A percentile compares a stretch with the other conserved stretches of the same genome.
Evolutionary conservation across 441 rosid species (phyloP).

Genomic region (Erysimum pusillum): DNA sequence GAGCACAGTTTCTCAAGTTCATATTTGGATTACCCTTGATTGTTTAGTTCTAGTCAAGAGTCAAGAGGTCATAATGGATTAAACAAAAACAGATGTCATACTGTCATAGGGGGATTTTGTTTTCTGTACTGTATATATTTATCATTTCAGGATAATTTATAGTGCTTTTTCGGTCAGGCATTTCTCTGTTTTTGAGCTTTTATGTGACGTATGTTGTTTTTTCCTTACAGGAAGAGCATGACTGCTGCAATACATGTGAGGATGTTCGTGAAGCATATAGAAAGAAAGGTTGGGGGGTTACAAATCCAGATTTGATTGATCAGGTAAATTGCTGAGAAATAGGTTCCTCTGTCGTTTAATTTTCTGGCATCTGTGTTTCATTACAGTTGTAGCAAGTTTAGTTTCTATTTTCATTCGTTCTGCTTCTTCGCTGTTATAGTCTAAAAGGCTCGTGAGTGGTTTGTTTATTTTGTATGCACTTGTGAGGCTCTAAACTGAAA

Average conservation of each 20-base stretch:
- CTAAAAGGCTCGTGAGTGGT: neutral
- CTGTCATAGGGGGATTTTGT: constrained; percentile 5
- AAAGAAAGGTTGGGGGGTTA: constrained; percentile 90
- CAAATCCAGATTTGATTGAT: constrained; percentile 84
- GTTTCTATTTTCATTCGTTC: neutral
- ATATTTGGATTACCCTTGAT: neutral
- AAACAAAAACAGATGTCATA: constrained; percentile 6
- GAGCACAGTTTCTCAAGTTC: neutral
- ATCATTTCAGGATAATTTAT: constrained; percentile 1
- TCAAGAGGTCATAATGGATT: constrained; percentile 3
- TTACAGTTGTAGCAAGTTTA: neutral
- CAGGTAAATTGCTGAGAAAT: constrained; percentile 65
- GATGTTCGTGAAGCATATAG: constrained; percentile 96
- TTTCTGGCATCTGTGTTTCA: constrained; percentile 5
- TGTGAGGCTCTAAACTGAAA: neutral
- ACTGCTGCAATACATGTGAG: constrained; percentile 88
- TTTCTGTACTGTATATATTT: neutral
- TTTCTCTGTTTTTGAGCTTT: constrained; percentile 7
- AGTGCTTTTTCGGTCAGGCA: neutral
- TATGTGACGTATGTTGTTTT: constrained; percentile 25
- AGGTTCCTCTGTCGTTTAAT: constrained; percentile 4
- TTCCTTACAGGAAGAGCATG: constrained; percentile 69
- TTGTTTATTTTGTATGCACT: neutral
- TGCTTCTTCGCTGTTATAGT: neutral
- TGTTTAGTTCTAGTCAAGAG: constrained; percentile 24